Evolutionary conservation across 257 asterid genomes (phyloP).

Genomic region (Nicotiana knightiana): DNA sequence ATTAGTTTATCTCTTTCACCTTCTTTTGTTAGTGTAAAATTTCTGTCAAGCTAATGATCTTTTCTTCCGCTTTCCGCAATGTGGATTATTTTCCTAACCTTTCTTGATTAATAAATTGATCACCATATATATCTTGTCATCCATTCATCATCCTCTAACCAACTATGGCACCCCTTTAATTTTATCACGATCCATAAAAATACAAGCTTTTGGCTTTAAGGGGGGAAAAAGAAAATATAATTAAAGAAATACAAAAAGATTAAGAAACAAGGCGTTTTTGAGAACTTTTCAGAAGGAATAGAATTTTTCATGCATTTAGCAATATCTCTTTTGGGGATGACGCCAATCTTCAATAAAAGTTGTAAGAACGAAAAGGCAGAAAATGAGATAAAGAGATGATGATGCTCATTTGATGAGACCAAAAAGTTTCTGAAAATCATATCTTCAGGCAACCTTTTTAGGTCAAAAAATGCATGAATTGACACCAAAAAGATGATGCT

Average conservation of each 20-base stretch:
- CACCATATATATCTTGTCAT: not conserved
- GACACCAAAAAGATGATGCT: conserved; percentile 12
- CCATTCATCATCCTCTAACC: not conserved
- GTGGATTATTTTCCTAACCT: not conserved
- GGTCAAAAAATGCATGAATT: conserved; percentile 9
- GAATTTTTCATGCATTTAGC: not conserved
- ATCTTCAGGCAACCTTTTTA: conserved; percentile 15
- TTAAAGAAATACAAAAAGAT: not conserved
- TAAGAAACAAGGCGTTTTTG: conserved; percentile 3
- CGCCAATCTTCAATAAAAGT: conserved; percentile 11
- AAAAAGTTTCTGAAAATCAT: conserved; percentile 6
- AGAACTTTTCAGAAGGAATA: conserved; percentile 12
- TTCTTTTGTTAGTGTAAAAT: not conserved
- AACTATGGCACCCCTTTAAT: not conserved
- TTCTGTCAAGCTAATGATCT: not conserved
- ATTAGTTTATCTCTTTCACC: not conserved
- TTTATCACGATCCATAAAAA: not conserved
- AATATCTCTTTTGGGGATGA: conserved; percentile 11
- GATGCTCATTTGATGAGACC: conserved; percentile 8
- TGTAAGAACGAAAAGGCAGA: not conserved
- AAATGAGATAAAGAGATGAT: conserved; percentile 10
- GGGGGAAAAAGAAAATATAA: not conserved
- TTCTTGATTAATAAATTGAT: not conserved
- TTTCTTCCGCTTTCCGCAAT: not conserved
- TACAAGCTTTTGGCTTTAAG: conserved; percentile 4